These are phyloP conservation scores for Hordeum vulgare DNA, from an alignment of 176 grass and related monocot species.

Conservation along the genomic window MorexV3_pseudomolecules_assembly NC_058524.1:490671324-490671823, in stretches of 20 bases:
- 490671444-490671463: constrained; percentile 99
- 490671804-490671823: neutral
- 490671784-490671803: neutral
- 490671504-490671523: constrained; percentile 94
- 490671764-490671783: too few relatives aligned
- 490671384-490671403: neutral
- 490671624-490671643: constrained; percentile 94
- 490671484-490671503: constrained; percentile 97
- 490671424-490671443: constrained; percentile 98
- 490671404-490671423: constrained; percentile 65
- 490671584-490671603: constrained; percentile 85
- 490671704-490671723: neutral
- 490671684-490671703: neutral
- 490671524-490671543: constrained; percentile 74
- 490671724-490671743: too few relatives aligned
- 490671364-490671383: neutral
- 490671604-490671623: constrained; percentile 81
- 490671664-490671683: neutral
- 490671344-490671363: constrained; percentile 26
- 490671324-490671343: constrained; percentile 99
- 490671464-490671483: constrained; percentile 98
- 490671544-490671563: constrained; percentile 82
- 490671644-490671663: constrained; percentile 13
- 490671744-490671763: too few relatives aligned
- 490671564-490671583: constrained; percentile 83